Evolutionary conservation across 2,329 filamentous ascomycete genomes (phyloP), one percentile per base, ranked within the genome.

Genomic region (Fusarium stilboides): DNA sequence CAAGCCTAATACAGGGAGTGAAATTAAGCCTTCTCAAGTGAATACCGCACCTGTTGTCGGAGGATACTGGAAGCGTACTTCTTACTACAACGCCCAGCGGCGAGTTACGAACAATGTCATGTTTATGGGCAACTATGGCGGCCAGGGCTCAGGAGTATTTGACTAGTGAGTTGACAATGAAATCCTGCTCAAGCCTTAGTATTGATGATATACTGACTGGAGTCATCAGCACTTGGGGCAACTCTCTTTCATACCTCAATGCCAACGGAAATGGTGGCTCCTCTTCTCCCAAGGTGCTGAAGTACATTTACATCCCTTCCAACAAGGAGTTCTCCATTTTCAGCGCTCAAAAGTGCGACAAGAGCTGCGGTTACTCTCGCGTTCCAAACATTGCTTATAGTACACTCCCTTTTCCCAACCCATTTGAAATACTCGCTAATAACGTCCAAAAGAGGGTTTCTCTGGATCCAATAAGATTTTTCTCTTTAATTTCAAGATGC

Each of bases 401-500:
- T 82, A 77, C 39, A 74, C 5, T 37, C 31, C 28, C 13, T 28
- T 12, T 28, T 9, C 5, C 13, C 34, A n/a, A 4, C 8, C 14
- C 12, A 7, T 8, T 24, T 12, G 42, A 19, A 14, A 15, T 28
- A 46, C 13, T 19, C 22, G 19, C 64, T 72, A 56, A 67, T 45
- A 34, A 47, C 45, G 20, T 19, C 19, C 3, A 39, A 44, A 69
- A 91, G 87, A 93, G 80, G 92, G 92, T 63, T 94, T 93, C 80
- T 85, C 81, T 39, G 91, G 91, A 50, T 83, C 86, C 31, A 86
- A 89, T 73, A 94, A 93, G 81, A 84, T 91, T 55, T 94, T 94
- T 81, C 84, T 94, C 67, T 86, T 92, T 72, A 87, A 93, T 72
- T 92, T 94, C 78, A 82, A 83, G 57, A 94, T 94, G 92, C 91